Evolutionary conservation across 768 basidiomycete species (phyloP), one percentile per base, ranked within the genome.

Genomic region (Rhodosporidiobolus odoratus): DNA sequence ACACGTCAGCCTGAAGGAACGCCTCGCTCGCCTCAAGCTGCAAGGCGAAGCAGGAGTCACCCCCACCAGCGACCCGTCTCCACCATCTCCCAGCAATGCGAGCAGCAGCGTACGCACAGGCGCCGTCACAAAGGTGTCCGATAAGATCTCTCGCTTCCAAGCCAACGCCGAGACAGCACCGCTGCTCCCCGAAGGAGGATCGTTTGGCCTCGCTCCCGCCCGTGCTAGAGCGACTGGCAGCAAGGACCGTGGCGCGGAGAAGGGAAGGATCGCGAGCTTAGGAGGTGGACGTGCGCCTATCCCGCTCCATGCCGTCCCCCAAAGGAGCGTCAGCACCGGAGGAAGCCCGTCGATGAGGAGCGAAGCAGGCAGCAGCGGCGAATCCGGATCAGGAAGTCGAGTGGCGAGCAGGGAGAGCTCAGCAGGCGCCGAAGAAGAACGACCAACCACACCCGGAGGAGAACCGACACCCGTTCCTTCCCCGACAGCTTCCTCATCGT

Each of bases 121-220:
- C 2, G 58, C 66, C 6, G 30, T 19, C 13, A n/a, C 27, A 7
- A 48, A 38, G 17, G 58, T 73, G 54, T 38, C 34, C 2, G 72
- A 73, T 60, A 68, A 65, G 56, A 68, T 68, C 48, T 43, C 38
- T 9, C 54, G 60, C 21, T 73, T 73, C 56, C 64, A 66, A 27
- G 40, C 35, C n/a, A 62, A 68, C 17, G 72, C 62, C 0, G 72
- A 69, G 32, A 38, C 43, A 10, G 23, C 16, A 0, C 72, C 72
- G 1, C 59, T 73, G 6, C 38, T 73, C 8, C 72, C 72, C 0
- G 35, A 40, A 2, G 64, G 64, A 9, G 72, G 72, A 0, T 53
- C 48, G 4, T 73, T 73, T 43, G 66, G 59, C 0, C 37, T 62
- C 23, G 69, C 63, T 3, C 59, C 69, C 6, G 54, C 64, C 69